Evolutionary conservation across 768 basidiomycete species (phyloP), one percentile per base, ranked within the genome.

Genomic region (Naganishia vaughanmartiniae): DNA sequence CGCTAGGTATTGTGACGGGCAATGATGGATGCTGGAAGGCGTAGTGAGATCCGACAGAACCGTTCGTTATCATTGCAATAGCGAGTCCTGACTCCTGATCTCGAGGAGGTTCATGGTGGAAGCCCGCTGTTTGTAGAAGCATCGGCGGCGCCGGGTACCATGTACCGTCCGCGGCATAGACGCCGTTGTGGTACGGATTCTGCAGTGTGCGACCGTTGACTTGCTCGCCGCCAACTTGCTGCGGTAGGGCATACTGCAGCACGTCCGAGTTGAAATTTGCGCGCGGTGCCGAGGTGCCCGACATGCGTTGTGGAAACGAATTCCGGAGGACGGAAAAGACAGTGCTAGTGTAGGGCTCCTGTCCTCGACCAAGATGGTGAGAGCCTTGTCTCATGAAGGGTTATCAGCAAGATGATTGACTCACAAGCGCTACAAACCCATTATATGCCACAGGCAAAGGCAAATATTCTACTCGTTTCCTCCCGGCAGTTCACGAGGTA

Each of bases 1-100:
- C 57, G 57, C 57, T 58, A 33, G 57, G 57, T 12, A 58, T n/a
- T 31, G 34, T 31, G 14, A 58, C 34, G 24, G 48, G 21, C 39
- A 12, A 31, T 7, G 57, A 58, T 39, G 57, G 15, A 24, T 33
- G 34, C 10, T 58, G 21, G n/a, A 33, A 31, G 15, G 57, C 34
- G n/a, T 58, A 63, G 12, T 30, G 21, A 24, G 39, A 11, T 2
- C 46, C 39, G 21, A 26, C 17, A 10, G 42, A 42, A 15, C 42
- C 2, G 15, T 9, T 15, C 10, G 14, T 7, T 7, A n/a, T 24
- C 48, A 51, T 51, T 51, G 21, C n/a, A n/a, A 51, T 51, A 6
- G 21, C 21, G 12, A 12, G n/a, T 7, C 19, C 21, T 26, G 21
- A n/a, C 17, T 9, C 24, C n/a, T 51, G 48, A 24, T 51, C 7